Conservation (phyloP, 768 basidiomycete species). For the Chalciporus pseudorubinellus region DNA sequence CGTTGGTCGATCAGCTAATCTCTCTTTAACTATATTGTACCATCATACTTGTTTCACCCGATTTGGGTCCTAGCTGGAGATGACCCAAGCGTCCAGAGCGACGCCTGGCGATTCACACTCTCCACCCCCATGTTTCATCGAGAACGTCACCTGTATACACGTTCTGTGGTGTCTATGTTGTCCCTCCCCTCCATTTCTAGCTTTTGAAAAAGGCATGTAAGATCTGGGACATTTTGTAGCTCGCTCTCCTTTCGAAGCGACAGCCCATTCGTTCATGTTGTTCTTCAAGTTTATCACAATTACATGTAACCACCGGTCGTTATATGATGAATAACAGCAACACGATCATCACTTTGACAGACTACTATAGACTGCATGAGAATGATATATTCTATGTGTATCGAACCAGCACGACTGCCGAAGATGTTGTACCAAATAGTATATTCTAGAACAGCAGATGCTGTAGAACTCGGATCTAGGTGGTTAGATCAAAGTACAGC, state of each 20-base stretch:
- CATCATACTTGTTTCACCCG: neutral
- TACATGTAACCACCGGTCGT: neutral
- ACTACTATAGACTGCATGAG: no score
- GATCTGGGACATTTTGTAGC: slow-evolving; percentile 9
- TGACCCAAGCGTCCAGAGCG: neutral
- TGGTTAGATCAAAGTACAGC: neutral
- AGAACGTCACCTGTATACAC: neutral
- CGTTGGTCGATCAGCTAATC: slow-evolving; percentile 7
- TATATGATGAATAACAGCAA: slow-evolving; percentile 4
- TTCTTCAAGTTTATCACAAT: neutral
- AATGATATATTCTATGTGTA: no score
- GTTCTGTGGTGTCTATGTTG: neutral
- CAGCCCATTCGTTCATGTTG: neutral
- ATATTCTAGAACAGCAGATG: neutral
- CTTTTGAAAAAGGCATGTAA: slow-evolving; percentile 1
- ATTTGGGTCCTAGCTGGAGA: slow-evolving; percentile 6
- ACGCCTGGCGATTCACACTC: slow-evolving; percentile 1
- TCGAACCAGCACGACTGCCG: no score
- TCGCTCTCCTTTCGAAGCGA: neutral
- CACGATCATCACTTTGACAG: neutral
- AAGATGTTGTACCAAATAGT: no score
- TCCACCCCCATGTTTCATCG: neutral
- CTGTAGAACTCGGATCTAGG: neutral
- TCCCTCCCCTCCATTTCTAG: neutral
- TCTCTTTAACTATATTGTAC: slow-evolving; percentile 12